Evolutionary conservation across 139 green algal genomes (phyloP).

Genomic region (Nannochloris sp.): DNA sequence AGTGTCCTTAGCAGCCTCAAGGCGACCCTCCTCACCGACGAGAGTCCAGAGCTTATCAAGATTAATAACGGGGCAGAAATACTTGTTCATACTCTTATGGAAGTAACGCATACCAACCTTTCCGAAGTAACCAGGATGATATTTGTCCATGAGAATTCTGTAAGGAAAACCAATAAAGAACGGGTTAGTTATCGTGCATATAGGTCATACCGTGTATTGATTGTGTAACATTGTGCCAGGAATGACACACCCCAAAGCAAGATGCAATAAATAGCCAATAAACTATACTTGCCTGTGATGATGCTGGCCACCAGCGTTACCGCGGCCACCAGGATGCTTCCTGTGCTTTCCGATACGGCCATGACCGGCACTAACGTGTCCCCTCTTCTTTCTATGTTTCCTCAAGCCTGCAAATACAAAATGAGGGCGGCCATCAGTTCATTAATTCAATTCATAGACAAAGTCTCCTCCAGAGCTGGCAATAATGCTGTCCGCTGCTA

Average conservation of each 20-base stretch:
- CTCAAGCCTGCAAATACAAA: constrained; percentile 51
- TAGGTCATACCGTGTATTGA: no score
- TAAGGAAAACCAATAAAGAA: no score
- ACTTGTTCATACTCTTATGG: constrained; percentile 92
- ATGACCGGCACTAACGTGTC: constrained; percentile 95
- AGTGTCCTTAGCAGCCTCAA: constrained; percentile 67
- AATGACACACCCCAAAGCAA: no score
- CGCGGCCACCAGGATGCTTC: constrained; percentile 95
- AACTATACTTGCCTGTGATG: no score
- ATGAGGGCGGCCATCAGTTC: no score
- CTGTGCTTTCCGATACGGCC: constrained; percentile 99
- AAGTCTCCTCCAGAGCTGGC: no score
- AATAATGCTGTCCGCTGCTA: no score
- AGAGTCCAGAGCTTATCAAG: constrained; percentile 96
- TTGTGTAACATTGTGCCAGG: no score
- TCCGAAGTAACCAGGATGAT: constrained; percentile 94
- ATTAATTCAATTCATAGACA: no score
- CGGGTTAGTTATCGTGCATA: no score
- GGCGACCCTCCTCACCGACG: constrained; percentile 65
- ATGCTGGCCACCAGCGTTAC: constrained; percentile 99
- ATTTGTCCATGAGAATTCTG: constrained; percentile 98
- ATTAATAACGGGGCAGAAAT: constrained; percentile 95
- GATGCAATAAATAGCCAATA: no score
- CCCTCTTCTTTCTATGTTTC: constrained; percentile 98
- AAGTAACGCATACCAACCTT: constrained; percentile 99